Conservation (phyloP, 371 early-diverging fungal genomes). For the Lichtheimia corymbifera region DNA sequence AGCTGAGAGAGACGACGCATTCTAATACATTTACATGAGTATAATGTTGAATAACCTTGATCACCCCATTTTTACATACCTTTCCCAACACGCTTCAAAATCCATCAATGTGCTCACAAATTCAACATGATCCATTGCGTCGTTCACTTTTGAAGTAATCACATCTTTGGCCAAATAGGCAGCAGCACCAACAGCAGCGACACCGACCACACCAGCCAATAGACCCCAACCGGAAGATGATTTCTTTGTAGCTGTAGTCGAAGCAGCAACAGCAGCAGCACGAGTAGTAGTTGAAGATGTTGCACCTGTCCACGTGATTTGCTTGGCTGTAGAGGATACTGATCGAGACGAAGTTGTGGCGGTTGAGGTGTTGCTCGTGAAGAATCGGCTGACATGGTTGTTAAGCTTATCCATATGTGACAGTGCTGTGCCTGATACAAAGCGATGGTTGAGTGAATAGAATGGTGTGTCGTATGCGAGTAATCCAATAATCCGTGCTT, state of each 20-base stretch:
- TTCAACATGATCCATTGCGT: constrained; percentile 52
- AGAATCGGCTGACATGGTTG: constrained; percentile 12
- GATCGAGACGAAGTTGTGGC: constrained; percentile 3
- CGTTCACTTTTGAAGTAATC: constrained; percentile 35
- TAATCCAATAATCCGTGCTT: constrained; percentile 50
- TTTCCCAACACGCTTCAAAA: constrained; percentile 30
- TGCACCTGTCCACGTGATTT: constrained; percentile 3
- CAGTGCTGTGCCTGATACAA: constrained; percentile 39
- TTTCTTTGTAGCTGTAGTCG: neutral
- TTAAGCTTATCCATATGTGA: constrained; percentile 22
- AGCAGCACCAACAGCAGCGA: constrained; percentile 52
- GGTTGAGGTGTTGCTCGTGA: neutral
- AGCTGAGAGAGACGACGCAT: constrained; percentile 34
- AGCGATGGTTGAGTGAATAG: constrained; percentile 53
- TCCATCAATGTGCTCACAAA: constrained; percentile 50
- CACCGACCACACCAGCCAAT: constrained; percentile 53
- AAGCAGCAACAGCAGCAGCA: neutral
- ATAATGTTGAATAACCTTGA: neutral
- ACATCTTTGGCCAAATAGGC: constrained; percentile 46
- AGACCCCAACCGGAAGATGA: constrained; percentile 39
- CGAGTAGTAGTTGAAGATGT: neutral
- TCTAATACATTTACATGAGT: constrained; percentile 19
- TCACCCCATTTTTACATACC: constrained; percentile 18
- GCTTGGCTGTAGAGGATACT: neutral
- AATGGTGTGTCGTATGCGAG: constrained; percentile 67